Conservation (phyloP, 495 filamentous ascomycete species). For the Penicillium silybi region DNA sequence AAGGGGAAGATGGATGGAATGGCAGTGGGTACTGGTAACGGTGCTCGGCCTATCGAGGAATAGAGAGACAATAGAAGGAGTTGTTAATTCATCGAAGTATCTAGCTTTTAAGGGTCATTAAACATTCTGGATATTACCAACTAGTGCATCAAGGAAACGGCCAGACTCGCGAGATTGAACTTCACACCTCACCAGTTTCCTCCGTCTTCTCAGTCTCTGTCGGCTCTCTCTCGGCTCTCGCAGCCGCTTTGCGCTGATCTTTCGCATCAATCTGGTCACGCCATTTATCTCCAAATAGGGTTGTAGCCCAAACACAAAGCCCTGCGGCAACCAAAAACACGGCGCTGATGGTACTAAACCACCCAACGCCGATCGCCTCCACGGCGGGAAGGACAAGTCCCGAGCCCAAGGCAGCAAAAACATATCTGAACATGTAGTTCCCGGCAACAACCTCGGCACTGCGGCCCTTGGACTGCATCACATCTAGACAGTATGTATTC, state of each 20-base stretch:
- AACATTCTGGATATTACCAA: background rate
- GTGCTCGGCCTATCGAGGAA: background rate
- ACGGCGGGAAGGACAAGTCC: conserved; percentile 65
- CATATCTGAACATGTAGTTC: conserved; percentile 68
- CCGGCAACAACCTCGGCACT: conserved; percentile 68
- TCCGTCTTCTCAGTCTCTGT: conserved; percentile 7
- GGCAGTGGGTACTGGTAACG: background rate
- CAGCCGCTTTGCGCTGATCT: conserved; percentile 12
- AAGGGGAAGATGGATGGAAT: conserved; percentile 11
- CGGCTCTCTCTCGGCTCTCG: background rate
- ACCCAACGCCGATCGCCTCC: conserved; percentile 64
- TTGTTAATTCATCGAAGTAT: background rate
- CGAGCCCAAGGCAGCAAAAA: conserved; percentile 62
- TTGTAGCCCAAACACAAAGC: conserved; percentile 42
- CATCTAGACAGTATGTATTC: conserved; percentile 74
- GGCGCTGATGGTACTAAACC: conserved; percentile 56
- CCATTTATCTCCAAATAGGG: conserved; percentile 53
- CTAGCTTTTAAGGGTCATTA: background rate
- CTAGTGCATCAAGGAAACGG: background rate
- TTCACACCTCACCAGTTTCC: conserved; percentile 12
- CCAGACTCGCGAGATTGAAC: background rate
- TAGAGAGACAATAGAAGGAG: background rate
- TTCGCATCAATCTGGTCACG: conserved; percentile 46
- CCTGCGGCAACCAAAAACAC: conserved; percentile 50
- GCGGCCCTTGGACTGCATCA: conserved; percentile 56